A percentile compares a stretch with the other conserved stretches of the same genome.
Evolutionary conservation across 805 yeast genomes (phyloP).

Genomic region (Metschnikowia lochheadii): DNA sequence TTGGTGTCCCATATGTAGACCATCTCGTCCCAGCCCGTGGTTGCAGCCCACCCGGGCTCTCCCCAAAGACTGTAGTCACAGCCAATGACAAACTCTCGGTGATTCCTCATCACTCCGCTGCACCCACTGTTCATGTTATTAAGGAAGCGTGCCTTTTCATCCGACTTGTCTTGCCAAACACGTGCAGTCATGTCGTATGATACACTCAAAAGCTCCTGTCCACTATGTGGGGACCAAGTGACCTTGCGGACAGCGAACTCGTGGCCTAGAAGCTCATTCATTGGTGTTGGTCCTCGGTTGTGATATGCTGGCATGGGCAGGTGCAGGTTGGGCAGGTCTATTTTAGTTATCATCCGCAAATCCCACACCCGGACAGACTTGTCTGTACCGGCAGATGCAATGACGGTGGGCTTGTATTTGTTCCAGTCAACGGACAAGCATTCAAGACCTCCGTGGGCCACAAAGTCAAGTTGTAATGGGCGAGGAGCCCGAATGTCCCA

Average conservation of each 20-base stretch:
- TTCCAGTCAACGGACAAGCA: conserved; percentile 83
- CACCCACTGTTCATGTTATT: conserved; percentile 45
- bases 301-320: conserved; percentile 39
- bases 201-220: conserved; percentile 64
- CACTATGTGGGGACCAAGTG: conserved; percentile 84
- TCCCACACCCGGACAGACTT: conserved; percentile 85
- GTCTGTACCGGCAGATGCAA: conserved; percentile 93
- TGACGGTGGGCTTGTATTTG: conserved; percentile 72
- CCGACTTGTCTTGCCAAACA: conserved; percentile 76
- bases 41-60: conserved; percentile 89
- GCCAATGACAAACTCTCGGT: conserved; percentile 87
- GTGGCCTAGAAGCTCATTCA: conserved; percentile 79
- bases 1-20: conserved; percentile 82
- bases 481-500: conserved; percentile 77
- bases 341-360: conserved; percentile 56
- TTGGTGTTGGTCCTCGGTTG: conserved; percentile 58
- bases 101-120: conserved; percentile 57
- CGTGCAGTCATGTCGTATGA: conserved; percentile 92
- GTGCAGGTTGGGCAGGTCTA: conserved; percentile 34
- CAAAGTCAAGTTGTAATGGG: conserved; percentile 55
- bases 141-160: conserved; percentile 48
- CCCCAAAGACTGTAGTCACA: conserved; percentile 98
- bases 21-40: conserved; percentile 97
- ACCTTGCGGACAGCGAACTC: conserved; percentile 83
- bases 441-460: conserved; percentile 80